Conservation (phyloP, 2,329 filamentous ascomycete genomes). For the Fusarium brevicatenulatum region DNA sequence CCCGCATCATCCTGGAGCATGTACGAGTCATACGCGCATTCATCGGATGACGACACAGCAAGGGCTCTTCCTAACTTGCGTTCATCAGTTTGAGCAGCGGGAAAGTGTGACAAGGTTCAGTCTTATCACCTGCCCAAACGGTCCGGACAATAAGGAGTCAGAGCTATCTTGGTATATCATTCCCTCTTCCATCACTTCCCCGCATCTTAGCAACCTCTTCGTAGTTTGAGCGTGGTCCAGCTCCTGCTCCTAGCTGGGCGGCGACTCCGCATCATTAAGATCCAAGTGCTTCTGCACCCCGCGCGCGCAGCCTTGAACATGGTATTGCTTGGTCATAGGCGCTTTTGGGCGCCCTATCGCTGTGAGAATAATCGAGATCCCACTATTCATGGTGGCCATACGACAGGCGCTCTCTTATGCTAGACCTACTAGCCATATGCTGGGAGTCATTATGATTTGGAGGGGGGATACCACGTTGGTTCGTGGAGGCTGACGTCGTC, state of each 20-base stretch:
- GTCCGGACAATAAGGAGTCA: fast-evolving
- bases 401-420: too few relatives aligned
- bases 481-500: not conserved
- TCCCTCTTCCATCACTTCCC: not conserved
- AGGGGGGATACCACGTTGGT: not conserved
- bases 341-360: not conserved
- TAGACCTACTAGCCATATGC: too few relatives aligned
- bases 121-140: not conserved
- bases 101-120: not conserved
- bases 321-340: not conserved
- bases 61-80: not conserved
- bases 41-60: not conserved
- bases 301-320: not conserved
- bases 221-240: not conserved
- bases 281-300: fast-evolving
- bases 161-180: not conserved
- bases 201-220: not conserved
- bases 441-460: too few relatives aligned
- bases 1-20: not conserved
- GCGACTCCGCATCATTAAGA: not conserved
- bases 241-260: not conserved
- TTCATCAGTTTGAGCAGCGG: not conserved
- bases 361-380: fast-evolving
- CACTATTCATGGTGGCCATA: not conserved
- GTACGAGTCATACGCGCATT: not conserved